Percentiles rank a stretch among this genome's conserved stretches.
These are phyloP conservation scores for Fusarium sp. DNA, from an alignment of 2,329 filamentous ascomycete genomes.

Conservation along the genomic window DNA sequence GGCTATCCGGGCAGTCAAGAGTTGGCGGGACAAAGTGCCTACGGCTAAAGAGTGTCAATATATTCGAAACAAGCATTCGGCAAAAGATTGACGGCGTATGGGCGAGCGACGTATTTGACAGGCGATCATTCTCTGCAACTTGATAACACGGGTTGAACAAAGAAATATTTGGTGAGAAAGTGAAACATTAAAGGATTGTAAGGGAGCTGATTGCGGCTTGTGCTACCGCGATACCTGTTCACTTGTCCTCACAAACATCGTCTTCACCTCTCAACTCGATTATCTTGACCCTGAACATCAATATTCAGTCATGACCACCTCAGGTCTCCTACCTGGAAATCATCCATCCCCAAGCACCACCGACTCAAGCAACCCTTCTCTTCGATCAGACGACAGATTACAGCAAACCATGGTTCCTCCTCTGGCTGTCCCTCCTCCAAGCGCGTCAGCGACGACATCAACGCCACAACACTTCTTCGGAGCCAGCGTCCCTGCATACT, in stretches of 20 bases:
- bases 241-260: neutral
- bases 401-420: conserved; percentile 12
- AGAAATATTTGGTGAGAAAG: neutral
- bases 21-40: neutral
- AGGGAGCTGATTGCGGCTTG: conserved; percentile 1
- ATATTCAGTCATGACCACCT: conserved; percentile 35
- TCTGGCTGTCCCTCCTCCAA: conserved; percentile 1
- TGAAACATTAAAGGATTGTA: neutral
- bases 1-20: neutral
- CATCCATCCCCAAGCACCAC: conserved; percentile 48
- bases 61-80: conserved; percentile 17
- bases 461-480: conserved; percentile 14
- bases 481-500: conserved; percentile 21
- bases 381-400: conserved; percentile 38
- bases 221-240: neutral
- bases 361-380: conserved; percentile 48
- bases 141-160: neutral
- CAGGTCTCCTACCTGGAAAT: conserved; percentile 24
- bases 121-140: neutral
- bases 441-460: conserved; percentile 8
- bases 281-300: neutral
- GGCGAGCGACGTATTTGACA: neutral
- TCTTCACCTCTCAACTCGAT: neutral
- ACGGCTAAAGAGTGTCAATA: neutral
- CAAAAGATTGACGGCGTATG: conserved; percentile 8